Base-by-base conservation (phyloP, 2,329 filamentous ascomycete species). In the Magnaporthiopsis incrustans region DNA sequence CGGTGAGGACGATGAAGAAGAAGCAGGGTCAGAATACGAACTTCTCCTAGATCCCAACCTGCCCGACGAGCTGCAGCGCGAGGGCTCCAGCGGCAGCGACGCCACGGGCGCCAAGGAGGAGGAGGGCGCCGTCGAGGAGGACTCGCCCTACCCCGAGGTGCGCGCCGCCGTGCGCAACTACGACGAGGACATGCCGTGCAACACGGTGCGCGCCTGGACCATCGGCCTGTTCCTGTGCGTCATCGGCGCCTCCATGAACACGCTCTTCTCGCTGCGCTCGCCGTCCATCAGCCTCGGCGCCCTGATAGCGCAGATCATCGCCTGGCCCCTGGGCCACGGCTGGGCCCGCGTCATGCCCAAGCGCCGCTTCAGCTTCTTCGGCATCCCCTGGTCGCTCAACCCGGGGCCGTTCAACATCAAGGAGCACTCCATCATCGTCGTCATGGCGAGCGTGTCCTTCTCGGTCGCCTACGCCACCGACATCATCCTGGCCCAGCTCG, bases 401-500 rank as follows among this genome's bases (percentile, higher is more conserved):
- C 85, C 87, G 0, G 86, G 86, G 0, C 86, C 86, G 1, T 90
- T 90, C 74, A 90, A 88, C 70, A 80, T 88, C 72, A 90, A 90
- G 73, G 87, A 90, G 70, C 87, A 89, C 71, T 76, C 85, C 57
- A 82, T 90, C 66, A 88, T 90, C 64, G 84, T 86, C 25, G 84
- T 89, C 68, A 89, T 89, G 85, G 88, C 89, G 22, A 85, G 89
- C 71, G 87, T 90, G 7, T 86, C 87, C 6, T 89, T 90, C 67
- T 87, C 78, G 61, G 85, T 82, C 7, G 87, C 88, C 4, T 92
- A 92, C 69, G 88, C 88, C 0, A 91, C 89, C 1, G 89, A 92
- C 68, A 87, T 91, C 35, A 83, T 92, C 59, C 78, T 91, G 2
- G 89, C 89, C 0, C 88, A 91, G 74, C 76, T 85, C 25, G 81